These are phyloP conservation scores for Gossypium herbaceum DNA, from an alignment of 345 rosid genomes.

Conservation along the genomic window DNA sequence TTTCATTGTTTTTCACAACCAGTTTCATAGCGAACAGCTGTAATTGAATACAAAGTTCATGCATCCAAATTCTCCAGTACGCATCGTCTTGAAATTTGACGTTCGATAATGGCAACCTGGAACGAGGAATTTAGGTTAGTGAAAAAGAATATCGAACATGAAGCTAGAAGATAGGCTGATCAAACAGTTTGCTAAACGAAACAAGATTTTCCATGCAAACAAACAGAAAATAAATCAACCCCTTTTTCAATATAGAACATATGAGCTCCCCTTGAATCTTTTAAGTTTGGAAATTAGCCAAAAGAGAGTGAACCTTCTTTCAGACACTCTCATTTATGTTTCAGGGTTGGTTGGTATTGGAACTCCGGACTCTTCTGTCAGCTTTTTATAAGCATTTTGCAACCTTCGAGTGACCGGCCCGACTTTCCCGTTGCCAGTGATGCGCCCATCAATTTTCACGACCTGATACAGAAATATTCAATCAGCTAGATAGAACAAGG, in stretches of 20 bases:
- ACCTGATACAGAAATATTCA: constrained; percentile 32
- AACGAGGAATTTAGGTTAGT: not conserved
- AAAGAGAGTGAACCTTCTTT: constrained; percentile 7
- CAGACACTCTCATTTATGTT: constrained; percentile 1
- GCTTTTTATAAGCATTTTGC: constrained; percentile 58
- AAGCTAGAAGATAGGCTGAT: not conserved
- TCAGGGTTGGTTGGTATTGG: constrained; percentile 52
- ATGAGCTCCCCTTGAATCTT: not conserved
- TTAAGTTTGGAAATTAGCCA: not conserved
- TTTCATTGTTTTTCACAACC: not conserved
- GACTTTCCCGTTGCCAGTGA: constrained; percentile 68
- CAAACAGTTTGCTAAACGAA: not conserved
- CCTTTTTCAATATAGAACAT: not conserved
- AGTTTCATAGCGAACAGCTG: not conserved
- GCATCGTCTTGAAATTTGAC: not conserved
- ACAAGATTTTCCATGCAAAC: not conserved
- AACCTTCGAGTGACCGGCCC: constrained; percentile 59
- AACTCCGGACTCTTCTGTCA: constrained; percentile 62
- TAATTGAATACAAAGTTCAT: not conserved
- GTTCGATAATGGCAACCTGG: not conserved
- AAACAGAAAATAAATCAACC: not conserved
- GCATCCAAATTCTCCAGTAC: not conserved
- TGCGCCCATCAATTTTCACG: constrained; percentile 66
- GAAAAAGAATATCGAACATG: not conserved
- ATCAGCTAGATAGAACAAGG: not conserved